Base-by-base conservation (phyloP, 2,329 filamentous ascomycete genomes). In the Rutstroemia sp. region DNA sequence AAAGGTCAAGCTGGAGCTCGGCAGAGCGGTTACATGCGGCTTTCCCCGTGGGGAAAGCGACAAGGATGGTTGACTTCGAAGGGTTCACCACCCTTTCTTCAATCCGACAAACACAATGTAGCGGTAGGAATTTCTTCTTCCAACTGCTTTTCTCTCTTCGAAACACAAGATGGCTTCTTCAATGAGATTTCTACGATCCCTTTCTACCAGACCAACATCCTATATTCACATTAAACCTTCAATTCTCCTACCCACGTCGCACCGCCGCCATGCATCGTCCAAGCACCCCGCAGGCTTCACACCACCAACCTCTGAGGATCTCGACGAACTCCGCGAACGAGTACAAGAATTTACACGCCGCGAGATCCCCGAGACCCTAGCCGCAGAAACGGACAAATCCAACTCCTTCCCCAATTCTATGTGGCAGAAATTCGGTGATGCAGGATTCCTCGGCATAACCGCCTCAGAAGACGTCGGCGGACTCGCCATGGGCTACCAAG, bases 381-480 rank as follows among this genome's bases (percentile, higher is more conserved):
- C 92, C 0, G 81, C 88, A 10, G 76, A 77, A 56, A 95, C 91
- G n/a, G 92, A 99, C 75, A 81, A 82, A 68, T 78, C 79, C 68
- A 97, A 97, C 78, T 84, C 83, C 49, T 99, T 99, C 71, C 94
- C 94, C 3, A 80, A 83, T 51, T 84, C 87, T 6, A 92, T 99
- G 87, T 99, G 94, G 94, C 78, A 80, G 71, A 96, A 96, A 74
- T 78, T 99, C 50, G 94, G 94, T 60, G 87, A 91, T 62, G 94
- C 94, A 36, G 94, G 88, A 6, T 87, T 97, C 64, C 80, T 97
- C 27, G 94, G 94, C 58, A 89, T 96, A 66, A 97, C 94, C 8
- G 94, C 90, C 17, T 89, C 96, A 67, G 91, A 96, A 73, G 87
- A 90, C 56, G 90, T 94, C 52, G 94, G 94, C 39, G 94, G 92